A percentile compares a stretch with the other conserved stretches of the same genome.
Conservation (phyloP, 1,284 basidiomycete genomes). For the Pseudozyma tsukubaensis region DNA sequence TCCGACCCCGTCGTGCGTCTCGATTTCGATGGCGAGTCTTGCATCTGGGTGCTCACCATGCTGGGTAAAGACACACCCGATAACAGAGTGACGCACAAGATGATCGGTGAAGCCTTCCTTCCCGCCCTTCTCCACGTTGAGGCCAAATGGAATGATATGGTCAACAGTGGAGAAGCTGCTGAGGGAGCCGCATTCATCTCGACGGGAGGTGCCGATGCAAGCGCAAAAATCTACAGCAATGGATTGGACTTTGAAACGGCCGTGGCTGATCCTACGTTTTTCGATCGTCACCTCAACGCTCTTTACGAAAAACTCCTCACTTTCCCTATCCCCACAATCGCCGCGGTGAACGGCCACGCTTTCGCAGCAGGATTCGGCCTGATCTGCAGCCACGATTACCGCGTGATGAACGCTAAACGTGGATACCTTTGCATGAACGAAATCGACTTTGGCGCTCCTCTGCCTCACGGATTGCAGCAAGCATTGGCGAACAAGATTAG, state of each 20-base stretch:
- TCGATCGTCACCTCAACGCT: slow-evolving; percentile 71
- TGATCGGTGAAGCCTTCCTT: slow-evolving; percentile 75
- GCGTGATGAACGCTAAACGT: slow-evolving; percentile 85
- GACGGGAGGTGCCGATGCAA: slow-evolving; percentile 39
- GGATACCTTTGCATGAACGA: slow-evolving; percentile 95
- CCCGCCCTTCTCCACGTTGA: slow-evolving; percentile 84
- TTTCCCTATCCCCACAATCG: slow-evolving; percentile 75
- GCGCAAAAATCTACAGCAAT: slow-evolving; percentile 68
- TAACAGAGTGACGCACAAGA: slow-evolving; percentile 76
- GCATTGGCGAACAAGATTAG: slow-evolving; percentile 78
- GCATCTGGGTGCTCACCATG: slow-evolving; percentile 58
- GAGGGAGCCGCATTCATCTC: slow-evolving; percentile 62
- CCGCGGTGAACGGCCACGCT: slow-evolving; percentile 89
- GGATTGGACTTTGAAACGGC: slow-evolving; percentile 80
- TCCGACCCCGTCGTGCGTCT: slow-evolving; percentile 26
- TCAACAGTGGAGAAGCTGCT: slow-evolving; percentile 34
- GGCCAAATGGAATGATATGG: slow-evolving; percentile 76
- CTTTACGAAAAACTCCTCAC: slow-evolving; percentile 69
- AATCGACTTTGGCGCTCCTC: slow-evolving; percentile 62
- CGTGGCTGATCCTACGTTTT: slow-evolving; percentile 78
- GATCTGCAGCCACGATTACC: slow-evolving; percentile 85
- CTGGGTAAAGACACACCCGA: slow-evolving; percentile 71
- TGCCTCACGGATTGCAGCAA: slow-evolving; percentile 70
- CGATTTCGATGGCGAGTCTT: slow-evolving; percentile 34
- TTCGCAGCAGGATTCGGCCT: slow-evolving; percentile 88